Conservation (phyloP, 148 eudicot species). For the Cornus kousa region DNA sequence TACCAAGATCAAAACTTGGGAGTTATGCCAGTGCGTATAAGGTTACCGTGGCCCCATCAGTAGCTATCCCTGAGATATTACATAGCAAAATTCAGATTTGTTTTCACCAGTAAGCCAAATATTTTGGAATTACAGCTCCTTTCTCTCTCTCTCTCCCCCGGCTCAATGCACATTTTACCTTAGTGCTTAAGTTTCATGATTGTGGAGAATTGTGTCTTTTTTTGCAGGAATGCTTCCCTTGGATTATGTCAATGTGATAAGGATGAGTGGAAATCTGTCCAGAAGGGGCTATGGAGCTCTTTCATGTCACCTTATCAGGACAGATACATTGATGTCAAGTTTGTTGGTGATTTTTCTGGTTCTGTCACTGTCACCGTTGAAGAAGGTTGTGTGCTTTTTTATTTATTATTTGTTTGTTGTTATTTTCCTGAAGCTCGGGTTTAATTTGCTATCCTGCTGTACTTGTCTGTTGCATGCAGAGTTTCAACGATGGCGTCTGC, state of each 20-base stretch:
- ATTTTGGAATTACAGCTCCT: not conserved
- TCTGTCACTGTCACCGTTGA: constrained; percentile 64
- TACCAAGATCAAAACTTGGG: constrained; percentile 65
- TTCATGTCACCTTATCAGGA: constrained; percentile 78
- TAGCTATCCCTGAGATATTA: constrained; percentile 67
- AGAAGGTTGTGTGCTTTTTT: constrained; percentile 48
- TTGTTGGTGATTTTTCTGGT: constrained; percentile 63
- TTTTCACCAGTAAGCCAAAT: constrained; percentile 61
- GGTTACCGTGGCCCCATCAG: constrained; percentile 76
- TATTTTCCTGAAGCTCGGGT: not conserved
- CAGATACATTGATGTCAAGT: constrained; percentile 76
- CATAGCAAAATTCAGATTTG: constrained; percentile 76
- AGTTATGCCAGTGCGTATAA: constrained; percentile 63
- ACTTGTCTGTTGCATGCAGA: constrained; percentile 41
- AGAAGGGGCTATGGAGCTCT: constrained; percentile 72
- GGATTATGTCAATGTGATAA: constrained; percentile 81
- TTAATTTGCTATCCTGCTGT: not conserved
- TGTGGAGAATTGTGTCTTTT: not conserved
- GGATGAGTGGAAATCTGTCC: constrained; percentile 66
- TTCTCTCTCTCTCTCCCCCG: not conserved
- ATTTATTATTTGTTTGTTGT: not conserved
- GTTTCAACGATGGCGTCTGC: constrained; percentile 78
- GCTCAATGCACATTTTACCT: not conserved
- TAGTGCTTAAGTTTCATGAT: not conserved
- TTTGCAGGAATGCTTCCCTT: constrained; percentile 72